Evolutionary conservation across 768 basidiomycete genomes (phyloP).

Genomic region (Serendipita sp.): DNA sequence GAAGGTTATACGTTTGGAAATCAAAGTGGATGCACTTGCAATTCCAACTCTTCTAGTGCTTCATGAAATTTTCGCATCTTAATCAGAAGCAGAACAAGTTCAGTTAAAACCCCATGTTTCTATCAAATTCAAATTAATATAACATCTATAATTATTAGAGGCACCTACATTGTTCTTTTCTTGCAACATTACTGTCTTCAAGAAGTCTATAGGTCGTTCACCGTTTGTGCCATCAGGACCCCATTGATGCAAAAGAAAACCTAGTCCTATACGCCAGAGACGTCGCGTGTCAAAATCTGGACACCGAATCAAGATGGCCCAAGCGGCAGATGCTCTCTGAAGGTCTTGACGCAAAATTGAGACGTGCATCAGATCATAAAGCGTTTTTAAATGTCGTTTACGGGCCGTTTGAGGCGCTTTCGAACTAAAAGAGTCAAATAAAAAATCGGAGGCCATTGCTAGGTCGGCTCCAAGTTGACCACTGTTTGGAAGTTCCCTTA

Average conservation of each 20-base stretch:
- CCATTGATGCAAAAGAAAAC: slow-evolving; percentile 28
- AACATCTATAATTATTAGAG: neutral
- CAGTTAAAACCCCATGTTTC: slow-evolving; percentile 61
- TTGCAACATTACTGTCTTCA: slow-evolving; percentile 57
- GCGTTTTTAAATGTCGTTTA: slow-evolving; percentile 53
- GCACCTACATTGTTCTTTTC: slow-evolving; percentile 42
- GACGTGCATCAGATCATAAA: slow-evolving; percentile 59
- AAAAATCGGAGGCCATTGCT: slow-evolving; percentile 22
- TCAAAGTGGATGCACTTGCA: slow-evolving; percentile 32
- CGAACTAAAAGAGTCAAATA: slow-evolving; percentile 43
- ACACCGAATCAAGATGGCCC: slow-evolving; percentile 59
- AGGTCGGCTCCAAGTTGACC: slow-evolving; percentile 6
- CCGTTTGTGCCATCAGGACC: slow-evolving; percentile 16
- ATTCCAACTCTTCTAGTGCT: slow-evolving; percentile 72
- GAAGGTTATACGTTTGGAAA: slow-evolving; percentile 5
- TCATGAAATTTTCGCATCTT: slow-evolving; percentile 37
- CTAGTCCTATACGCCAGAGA: slow-evolving; percentile 54
- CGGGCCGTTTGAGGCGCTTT: slow-evolving; percentile 37
- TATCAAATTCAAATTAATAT: slow-evolving; percentile 17
- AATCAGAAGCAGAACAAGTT: slow-evolving; percentile 55
- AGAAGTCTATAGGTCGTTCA: slow-evolving; percentile 35
- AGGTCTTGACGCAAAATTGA: slow-evolving; percentile 52
- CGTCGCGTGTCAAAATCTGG: slow-evolving; percentile 60
- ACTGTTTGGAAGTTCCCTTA: neutral
- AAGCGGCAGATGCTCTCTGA: slow-evolving; percentile 45